phyloP scores from a whole-genome alignment of 2,329 filamentous ascomycete species.

The Curvularia lunata region DNA sequence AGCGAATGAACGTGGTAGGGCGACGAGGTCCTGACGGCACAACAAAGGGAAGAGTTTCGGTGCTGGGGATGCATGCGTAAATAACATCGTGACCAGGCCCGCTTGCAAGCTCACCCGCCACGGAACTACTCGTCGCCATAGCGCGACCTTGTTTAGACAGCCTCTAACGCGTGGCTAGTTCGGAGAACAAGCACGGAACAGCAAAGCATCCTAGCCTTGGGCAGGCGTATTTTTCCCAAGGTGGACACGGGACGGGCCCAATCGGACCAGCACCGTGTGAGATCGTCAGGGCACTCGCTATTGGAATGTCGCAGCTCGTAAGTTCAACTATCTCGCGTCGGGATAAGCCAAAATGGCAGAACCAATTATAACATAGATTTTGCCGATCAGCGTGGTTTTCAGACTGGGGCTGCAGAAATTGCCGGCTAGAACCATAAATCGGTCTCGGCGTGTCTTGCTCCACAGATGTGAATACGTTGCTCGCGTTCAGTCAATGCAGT shows the following conservation, averaged over 20 bases:
- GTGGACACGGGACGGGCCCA: slow-evolving; percentile 34
- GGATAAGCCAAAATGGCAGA: slow-evolving; percentile 37
- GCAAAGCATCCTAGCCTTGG: slow-evolving; percentile 30
- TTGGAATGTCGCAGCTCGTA: slow-evolving; percentile 38
- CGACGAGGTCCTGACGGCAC: slow-evolving; percentile 48
- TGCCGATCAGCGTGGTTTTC: slow-evolving; percentile 23
- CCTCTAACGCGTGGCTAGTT: slow-evolving; percentile 43
- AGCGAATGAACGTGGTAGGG: slow-evolving; percentile 45
- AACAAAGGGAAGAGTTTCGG: slow-evolving; percentile 31
- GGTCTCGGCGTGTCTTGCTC: slow-evolving; percentile 20
- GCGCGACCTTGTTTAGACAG: slow-evolving; percentile 40
- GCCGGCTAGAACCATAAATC: slow-evolving; percentile 26
- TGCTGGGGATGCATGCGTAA: slow-evolving; percentile 46
- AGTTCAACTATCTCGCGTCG: slow-evolving; percentile 32
- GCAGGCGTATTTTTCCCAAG: slow-evolving; percentile 25
- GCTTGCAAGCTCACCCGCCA: slow-evolving; percentile 36
- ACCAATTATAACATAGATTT: slow-evolving; percentile 38
- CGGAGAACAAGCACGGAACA: slow-evolving; percentile 36
- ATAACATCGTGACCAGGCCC: slow-evolving; percentile 45
- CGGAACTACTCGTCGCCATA: slow-evolving; percentile 45
- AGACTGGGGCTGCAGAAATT: slow-evolving; percentile 26
- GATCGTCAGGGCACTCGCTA: slow-evolving; percentile 37
- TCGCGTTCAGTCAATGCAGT: slow-evolving; percentile 14
- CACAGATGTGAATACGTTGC: background rate
- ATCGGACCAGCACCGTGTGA: slow-evolving; percentile 40